phyloP scores from a whole-genome alignment of 331 rosid genomes.

The Quercus lobata region DNA sequence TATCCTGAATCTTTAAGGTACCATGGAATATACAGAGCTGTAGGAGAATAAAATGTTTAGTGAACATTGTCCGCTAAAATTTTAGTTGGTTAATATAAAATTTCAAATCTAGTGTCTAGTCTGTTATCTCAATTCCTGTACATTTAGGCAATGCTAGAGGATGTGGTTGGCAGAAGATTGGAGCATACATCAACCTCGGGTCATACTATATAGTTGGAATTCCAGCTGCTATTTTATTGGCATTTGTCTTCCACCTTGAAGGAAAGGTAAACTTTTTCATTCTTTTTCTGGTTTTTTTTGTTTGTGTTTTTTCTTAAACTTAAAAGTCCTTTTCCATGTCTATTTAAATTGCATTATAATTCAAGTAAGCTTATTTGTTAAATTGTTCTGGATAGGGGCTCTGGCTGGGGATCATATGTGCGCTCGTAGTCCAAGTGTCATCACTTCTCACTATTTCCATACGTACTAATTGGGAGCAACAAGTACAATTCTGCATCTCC shows the following conservation, averaged over 20 bases:
- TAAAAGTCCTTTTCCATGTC: neutral
- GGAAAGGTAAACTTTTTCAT: constrained; percentile 45
- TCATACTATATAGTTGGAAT: constrained; percentile 71
- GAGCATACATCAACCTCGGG: constrained; percentile 72
- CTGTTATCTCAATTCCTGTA: neutral
- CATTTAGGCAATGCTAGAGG: constrained; percentile 74
- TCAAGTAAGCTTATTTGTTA: neutral
- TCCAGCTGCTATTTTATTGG: constrained; percentile 49
- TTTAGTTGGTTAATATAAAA: neutral
- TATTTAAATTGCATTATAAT: neutral
- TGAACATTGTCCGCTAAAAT: neutral
- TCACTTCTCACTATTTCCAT: constrained; percentile 41
- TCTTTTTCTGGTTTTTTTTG: too few species aligned
- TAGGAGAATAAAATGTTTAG: neutral
- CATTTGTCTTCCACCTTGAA: constrained; percentile 53
- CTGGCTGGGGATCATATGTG: constrained; percentile 68
- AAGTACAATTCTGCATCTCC: constrained; percentile 28
- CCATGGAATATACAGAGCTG: neutral
- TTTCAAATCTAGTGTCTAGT: neutral
- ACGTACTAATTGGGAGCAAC: constrained; percentile 63
- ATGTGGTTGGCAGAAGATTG: constrained; percentile 83
- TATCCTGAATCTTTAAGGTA: neutral
- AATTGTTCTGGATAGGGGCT: constrained; percentile 42
- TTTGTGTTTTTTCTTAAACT: neutral
- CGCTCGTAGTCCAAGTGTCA: constrained; percentile 51